Percentiles rank a stretch among this genome's conserved stretches.
Evolutionary conservation across 2,329 filamentous ascomycete species (phyloP).

Genomic region (Alternaria rosae): DNA sequence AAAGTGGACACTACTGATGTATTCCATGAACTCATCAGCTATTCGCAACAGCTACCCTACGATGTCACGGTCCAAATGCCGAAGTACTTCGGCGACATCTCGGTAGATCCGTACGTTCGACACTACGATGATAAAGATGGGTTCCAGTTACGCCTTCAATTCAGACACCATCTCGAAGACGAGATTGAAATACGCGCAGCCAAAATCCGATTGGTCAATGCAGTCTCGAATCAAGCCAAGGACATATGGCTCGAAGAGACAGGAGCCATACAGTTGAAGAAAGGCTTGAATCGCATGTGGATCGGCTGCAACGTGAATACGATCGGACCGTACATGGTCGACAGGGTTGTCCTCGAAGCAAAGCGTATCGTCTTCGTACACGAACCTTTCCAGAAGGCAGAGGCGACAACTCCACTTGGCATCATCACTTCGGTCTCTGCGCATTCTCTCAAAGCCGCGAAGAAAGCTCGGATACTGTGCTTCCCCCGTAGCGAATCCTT

Average conservation of each 20-base stretch:
- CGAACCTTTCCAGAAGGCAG: slow-evolving; percentile 65
- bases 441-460: slow-evolving; percentile 43
- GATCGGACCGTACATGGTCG: slow-evolving; percentile 77
- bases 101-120: slow-evolving; percentile 71
- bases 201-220: slow-evolving; percentile 68
- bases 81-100: slow-evolving; percentile 75
- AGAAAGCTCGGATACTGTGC: slow-evolving; percentile 69
- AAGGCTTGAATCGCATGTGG: slow-evolving; percentile 62
- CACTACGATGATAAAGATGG: slow-evolving; percentile 78
- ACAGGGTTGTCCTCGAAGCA: slow-evolving; percentile 71
- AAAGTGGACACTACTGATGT: slow-evolving; percentile 48
- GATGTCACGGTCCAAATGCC: slow-evolving; percentile 73
- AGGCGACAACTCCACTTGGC: slow-evolving; percentile 55
- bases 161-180: slow-evolving; percentile 77
- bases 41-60: slow-evolving; percentile 60
- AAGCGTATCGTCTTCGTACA: slow-evolving; percentile 71
- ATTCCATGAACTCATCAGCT: slow-evolving; percentile 55
- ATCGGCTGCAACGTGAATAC: slow-evolving; percentile 65
- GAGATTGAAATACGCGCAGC: slow-evolving; percentile 71
- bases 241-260: slow-evolving; percentile 71
- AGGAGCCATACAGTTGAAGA: slow-evolving; percentile 58
- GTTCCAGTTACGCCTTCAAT: slow-evolving; percentile 72
- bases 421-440: slow-evolving; percentile 55
- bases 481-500: slow-evolving; percentile 76
- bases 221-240: slow-evolving; percentile 63